Conservation (phyloP, 257 asterid genomes). For the Jacaranda mimosifolia region DNA sequence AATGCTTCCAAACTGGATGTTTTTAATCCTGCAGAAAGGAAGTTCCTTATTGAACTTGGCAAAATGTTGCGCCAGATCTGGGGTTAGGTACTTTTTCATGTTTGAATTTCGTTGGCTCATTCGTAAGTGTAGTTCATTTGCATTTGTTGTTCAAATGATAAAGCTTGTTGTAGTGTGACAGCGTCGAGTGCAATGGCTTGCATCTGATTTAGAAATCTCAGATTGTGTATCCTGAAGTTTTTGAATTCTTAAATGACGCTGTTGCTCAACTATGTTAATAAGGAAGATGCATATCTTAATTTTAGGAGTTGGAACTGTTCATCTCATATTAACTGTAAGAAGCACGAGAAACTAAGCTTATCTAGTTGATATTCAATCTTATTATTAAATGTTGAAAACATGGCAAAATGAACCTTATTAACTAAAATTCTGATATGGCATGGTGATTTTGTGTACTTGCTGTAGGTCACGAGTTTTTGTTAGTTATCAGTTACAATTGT, state of each 20-base stretch:
- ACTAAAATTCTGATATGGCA: not conserved
- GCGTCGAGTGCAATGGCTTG: slow-evolving; percentile 12
- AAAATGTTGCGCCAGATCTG: slow-evolving; percentile 66
- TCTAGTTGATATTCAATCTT: not conserved
- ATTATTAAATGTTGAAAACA: too few relatives aligned
- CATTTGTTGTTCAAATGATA: slow-evolving; percentile 27
- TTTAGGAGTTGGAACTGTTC: not conserved
- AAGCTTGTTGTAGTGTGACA: slow-evolving; percentile 1
- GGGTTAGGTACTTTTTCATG: slow-evolving; percentile 62
- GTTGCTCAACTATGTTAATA: slow-evolving; percentile 5
- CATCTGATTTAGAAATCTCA: slow-evolving; percentile 10
- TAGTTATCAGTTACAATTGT: not conserved
- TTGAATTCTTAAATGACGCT: slow-evolving; percentile 5
- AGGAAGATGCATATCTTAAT: not conserved
- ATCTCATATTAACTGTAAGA: not conserved
- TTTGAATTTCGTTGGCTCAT: slow-evolving; percentile 24
- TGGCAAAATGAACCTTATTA: too few relatives aligned
- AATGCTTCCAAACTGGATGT: slow-evolving; percentile 63
- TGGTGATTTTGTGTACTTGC: not conserved
- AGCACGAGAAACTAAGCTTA: slow-evolving; percentile 6
- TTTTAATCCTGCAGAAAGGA: slow-evolving; percentile 69
- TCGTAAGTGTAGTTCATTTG: slow-evolving; percentile 24
- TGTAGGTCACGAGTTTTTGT: not conserved
- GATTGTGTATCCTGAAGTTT: not conserved
- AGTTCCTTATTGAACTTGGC: slow-evolving; percentile 66